Conservation (phyloP, 371 early-diverging fungal species). For the Mucor irregularis region DNA sequence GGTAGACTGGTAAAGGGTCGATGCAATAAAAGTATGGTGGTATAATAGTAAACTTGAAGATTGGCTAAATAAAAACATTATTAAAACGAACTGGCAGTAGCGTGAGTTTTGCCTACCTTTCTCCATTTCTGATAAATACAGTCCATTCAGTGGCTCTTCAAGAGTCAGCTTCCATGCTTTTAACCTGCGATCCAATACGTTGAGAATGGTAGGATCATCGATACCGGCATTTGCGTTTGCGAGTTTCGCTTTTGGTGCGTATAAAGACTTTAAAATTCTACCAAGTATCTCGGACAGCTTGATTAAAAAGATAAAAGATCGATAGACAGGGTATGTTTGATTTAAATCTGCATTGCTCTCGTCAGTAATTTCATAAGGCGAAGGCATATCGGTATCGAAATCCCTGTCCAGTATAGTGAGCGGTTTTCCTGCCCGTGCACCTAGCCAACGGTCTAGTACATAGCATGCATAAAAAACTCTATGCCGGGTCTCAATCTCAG, state of each 20-base stretch:
- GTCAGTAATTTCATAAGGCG: conserved; percentile 30
- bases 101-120: conserved; percentile 28
- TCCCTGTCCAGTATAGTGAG: conserved; percentile 49
- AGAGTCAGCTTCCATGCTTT: conserved; percentile 34
- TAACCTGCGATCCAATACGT: conserved; percentile 41
- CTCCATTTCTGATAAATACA: conserved; percentile 26
- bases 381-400: conserved; percentile 43
- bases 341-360: not conserved
- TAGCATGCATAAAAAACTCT: conserved; percentile 66
- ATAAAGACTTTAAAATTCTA: conserved; percentile 40
- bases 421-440: conserved; percentile 47
- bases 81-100: not conserved
- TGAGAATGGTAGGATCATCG: conserved; percentile 43
- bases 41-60: conserved; percentile 52
- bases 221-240: conserved; percentile 39
- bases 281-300: conserved; percentile 50
- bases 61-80: conserved; percentile 24
- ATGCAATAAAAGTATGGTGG: conserved; percentile 52
- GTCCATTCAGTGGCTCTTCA: conserved; percentile 23
- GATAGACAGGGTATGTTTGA: conserved; percentile 38
- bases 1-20: conserved; percentile 48
- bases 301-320: conserved; percentile 31
- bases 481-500: conserved; percentile 59
- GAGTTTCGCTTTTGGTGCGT: conserved; percentile 45
- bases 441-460: conserved; percentile 55